A percentile compares a stretch with the other conserved stretches of the same genome.
Conservation (phyloP, 1,139 yeast genomes). For the Geotrichum armillariae region DNA sequence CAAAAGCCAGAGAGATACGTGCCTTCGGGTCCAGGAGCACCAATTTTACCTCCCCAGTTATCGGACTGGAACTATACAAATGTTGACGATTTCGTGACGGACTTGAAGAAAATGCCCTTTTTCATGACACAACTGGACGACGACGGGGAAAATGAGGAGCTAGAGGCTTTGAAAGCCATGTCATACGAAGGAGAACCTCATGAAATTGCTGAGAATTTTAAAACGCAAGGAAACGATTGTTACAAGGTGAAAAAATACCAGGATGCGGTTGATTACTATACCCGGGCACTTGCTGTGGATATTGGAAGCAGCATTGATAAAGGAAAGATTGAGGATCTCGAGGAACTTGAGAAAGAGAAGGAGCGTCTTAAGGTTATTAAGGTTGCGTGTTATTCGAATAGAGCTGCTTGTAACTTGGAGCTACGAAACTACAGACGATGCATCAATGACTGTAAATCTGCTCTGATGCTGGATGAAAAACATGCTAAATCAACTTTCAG, state of each 20-base stretch:
- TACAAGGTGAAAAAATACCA: constrained; percentile 68
- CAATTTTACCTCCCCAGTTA: constrained; percentile 80
- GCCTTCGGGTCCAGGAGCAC: constrained; percentile 73
- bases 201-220: constrained; percentile 86
- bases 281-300: constrained; percentile 76
- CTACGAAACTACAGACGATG: constrained; percentile 74
- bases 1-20: constrained; percentile 52
- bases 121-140: constrained; percentile 88
- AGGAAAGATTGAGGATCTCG: constrained; percentile 40
- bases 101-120: constrained; percentile 82
- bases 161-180: constrained; percentile 87
- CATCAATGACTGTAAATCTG: constrained; percentile 81
- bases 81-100: constrained; percentile 74
- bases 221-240: constrained; percentile 89
- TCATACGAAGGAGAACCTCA: constrained; percentile 96
- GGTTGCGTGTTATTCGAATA: constrained; percentile 67
- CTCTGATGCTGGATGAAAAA: constrained; percentile 60
- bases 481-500: constrained; percentile 84
- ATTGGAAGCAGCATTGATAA: constrained; percentile 15
- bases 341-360: constrained; percentile 17
- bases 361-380: constrained; percentile 42
- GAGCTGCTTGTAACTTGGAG: constrained; percentile 92
- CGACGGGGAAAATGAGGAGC: constrained; percentile 71
- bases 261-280: constrained; percentile 76
- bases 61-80: constrained; percentile 52